Evolutionary conservation across 2,329 filamentous ascomycete species (phyloP).

Genomic region (Xylaria sp.): DNA sequence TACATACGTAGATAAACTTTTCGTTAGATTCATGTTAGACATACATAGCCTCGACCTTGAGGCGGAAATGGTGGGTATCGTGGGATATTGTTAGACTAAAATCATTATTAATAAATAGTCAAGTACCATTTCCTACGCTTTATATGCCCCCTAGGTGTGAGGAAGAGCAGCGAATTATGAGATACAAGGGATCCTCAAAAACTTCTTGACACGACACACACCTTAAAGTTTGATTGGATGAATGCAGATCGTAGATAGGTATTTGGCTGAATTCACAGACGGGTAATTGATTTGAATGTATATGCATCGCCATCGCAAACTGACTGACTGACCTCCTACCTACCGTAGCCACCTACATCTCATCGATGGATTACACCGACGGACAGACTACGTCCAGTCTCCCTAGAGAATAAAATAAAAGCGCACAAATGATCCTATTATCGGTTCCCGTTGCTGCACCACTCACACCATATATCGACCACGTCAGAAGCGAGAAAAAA

Average conservation of each 20-base stretch:
- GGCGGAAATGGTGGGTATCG: background rate
- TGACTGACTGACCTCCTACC: conserved; percentile 11
- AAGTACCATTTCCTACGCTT: background rate
- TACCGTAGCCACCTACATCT: background rate
- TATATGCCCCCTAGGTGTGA: no score
- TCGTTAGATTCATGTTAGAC: conserved; percentile 12
- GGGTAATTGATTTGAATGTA: background rate
- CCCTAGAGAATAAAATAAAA: background rate
- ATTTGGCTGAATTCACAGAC: background rate
- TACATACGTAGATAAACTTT: conserved; percentile 8
- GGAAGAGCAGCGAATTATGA: background rate
- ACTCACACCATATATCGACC: conserved; percentile 12
- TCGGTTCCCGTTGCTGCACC: background rate
- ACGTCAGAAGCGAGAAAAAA: background rate
- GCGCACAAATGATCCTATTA: background rate
- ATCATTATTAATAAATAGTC: background rate
- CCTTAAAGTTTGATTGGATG: background rate
- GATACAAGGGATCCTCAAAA: background rate
- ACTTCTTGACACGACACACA: background rate
- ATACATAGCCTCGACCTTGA: background rate
- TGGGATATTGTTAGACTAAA: conserved; percentile 10
- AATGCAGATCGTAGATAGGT: background rate
- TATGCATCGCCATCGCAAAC: conserved; percentile 19
- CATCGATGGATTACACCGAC: conserved; percentile 10
- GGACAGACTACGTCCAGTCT: background rate